Evolutionary conservation across 768 basidiomycete species (phyloP).

Genomic region (Zangia roseola): DNA sequence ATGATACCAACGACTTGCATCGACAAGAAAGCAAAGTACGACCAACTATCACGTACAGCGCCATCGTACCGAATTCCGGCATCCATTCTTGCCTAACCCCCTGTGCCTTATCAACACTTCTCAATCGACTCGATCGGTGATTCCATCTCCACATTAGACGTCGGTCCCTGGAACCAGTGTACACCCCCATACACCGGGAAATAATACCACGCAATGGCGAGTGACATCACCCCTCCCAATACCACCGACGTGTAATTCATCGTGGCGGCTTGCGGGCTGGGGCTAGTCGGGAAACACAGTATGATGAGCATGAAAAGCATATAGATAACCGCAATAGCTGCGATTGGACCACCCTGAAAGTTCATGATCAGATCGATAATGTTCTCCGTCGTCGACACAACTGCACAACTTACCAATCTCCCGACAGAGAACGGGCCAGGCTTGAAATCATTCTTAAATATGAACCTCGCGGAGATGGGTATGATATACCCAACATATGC

Average conservation of each 20-base stretch:
- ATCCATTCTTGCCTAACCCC: too few species aligned
- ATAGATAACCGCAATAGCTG: constrained; percentile 52
- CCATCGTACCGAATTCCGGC: too few species aligned
- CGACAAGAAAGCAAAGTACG: too few species aligned
- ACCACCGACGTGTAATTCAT: constrained; percentile 79
- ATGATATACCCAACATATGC: constrained; percentile 44
- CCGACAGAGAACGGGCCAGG: constrained; percentile 49
- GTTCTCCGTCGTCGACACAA: too few species aligned
- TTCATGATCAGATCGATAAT: neutral
- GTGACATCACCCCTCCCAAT: constrained; percentile 51
- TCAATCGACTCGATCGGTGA: neutral
- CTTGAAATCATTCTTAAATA: constrained; percentile 43
- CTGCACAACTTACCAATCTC: constrained; percentile 34
- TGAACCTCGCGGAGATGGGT: constrained; percentile 49
- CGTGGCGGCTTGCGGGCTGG: constrained; percentile 38
- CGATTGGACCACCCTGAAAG: constrained; percentile 53
- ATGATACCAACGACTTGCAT: too few species aligned
- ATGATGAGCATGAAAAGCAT: constrained; percentile 65
- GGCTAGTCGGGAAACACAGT: constrained; percentile 60
- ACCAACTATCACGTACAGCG: too few species aligned
- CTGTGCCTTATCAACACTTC: too few species aligned
- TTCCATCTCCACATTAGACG: constrained; percentile 38
- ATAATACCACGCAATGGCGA: constrained; percentile 63
- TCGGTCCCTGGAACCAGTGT: constrained; percentile 68
- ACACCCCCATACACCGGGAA: constrained; percentile 68